phyloP scores from a whole-genome alignment of 2,329 filamentous ascomycete genomes.

The Nannizziopsis barbatae region DNA sequence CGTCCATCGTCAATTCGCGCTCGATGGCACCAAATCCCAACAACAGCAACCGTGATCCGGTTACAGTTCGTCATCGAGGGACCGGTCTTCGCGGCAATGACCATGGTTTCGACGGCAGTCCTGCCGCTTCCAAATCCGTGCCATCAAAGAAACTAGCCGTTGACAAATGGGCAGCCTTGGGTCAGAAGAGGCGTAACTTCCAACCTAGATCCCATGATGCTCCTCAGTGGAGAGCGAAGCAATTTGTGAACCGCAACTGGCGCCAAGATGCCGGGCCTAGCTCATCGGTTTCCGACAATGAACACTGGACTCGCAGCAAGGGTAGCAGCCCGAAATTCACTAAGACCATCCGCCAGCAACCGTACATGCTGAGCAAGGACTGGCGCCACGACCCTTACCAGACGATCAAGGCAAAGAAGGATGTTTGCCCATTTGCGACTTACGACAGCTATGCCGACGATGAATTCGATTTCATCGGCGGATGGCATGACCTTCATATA shows the following conservation, averaged over 20 bases:
- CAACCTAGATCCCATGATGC: slow-evolving; percentile 44
- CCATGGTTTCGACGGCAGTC: not conserved
- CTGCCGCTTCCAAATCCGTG: slow-evolving; percentile 43
- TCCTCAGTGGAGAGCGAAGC: slow-evolving; percentile 38
- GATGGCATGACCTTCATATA: slow-evolving; percentile 63
- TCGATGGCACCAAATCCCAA: slow-evolving; percentile 30
- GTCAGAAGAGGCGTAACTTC: slow-evolving; percentile 66
- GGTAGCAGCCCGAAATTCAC: slow-evolving; percentile 5
- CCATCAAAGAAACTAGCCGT: slow-evolving; percentile 39
- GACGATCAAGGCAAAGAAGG: slow-evolving; percentile 23
- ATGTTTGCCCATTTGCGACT: slow-evolving; percentile 25
- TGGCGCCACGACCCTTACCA: slow-evolving; percentile 36
- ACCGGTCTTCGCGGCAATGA: slow-evolving; percentile 62
- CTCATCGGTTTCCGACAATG: slow-evolving; percentile 28
- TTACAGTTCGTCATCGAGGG: slow-evolving; percentile 54
- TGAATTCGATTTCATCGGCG: slow-evolving; percentile 80
- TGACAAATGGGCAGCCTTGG: slow-evolving; percentile 85
- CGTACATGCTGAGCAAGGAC: slow-evolving; percentile 34
- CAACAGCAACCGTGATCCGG: slow-evolving; percentile 31
- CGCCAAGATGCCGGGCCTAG: slow-evolving; percentile 34
- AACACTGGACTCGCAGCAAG: slow-evolving; percentile 28
- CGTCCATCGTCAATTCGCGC: slow-evolving; percentile 41
- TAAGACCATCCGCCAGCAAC: slow-evolving; percentile 24
- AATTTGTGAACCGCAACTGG: slow-evolving; percentile 32
- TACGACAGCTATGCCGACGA: slow-evolving; percentile 40